Percentiles rank a stretch among this genome's conserved stretches.
phyloP scores from a whole-genome alignment of 768 basidiomycete species.

The Boletales sp. region DNA sequence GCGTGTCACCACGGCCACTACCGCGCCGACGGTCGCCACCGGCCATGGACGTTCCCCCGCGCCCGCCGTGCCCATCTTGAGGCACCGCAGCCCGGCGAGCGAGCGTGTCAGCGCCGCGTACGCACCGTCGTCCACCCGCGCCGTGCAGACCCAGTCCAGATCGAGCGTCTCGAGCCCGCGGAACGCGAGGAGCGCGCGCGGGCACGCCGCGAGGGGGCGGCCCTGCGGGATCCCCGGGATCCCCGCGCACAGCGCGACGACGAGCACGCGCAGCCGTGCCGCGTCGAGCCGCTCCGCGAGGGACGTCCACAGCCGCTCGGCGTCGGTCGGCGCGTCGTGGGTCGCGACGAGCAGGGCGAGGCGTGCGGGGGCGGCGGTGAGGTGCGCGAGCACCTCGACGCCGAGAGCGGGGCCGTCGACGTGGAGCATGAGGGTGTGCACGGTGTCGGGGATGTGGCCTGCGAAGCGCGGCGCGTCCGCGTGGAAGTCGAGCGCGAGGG shows the following conservation, averaged over 20 bases:
- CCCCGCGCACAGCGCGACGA: slow-evolving; percentile 1
- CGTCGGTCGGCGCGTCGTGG: background rate
- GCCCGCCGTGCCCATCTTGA: slow-evolving; percentile 16
- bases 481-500: slow-evolving; percentile 13
- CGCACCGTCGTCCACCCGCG: slow-evolving; percentile 3
- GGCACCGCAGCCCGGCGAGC: background rate
- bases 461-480: slow-evolving; percentile 4
- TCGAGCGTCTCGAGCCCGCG: slow-evolving; percentile 1
- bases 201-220: background rate
- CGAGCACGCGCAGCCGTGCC: slow-evolving; percentile 3
- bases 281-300: slow-evolving; percentile 9
- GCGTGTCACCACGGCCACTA: slow-evolving; percentile 10
- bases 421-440: slow-evolving; percentile 11
- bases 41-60: background rate
- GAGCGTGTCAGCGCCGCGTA: background rate
- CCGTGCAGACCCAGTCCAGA: slow-evolving; percentile 18
- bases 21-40: slow-evolving; percentile 6
- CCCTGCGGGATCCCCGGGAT: background rate
- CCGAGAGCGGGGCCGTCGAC: slow-evolving; percentile 2
- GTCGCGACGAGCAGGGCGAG: slow-evolving; percentile 7
- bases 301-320: background rate
- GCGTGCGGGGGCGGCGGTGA: slow-evolving; percentile 9
- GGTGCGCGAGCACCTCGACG: slow-evolving; percentile 5
- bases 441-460: slow-evolving; percentile 10
- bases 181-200: slow-evolving; percentile 12